Conservation (phyloP, 176 grass and related monocot species). For the Carex parvula region DNA sequence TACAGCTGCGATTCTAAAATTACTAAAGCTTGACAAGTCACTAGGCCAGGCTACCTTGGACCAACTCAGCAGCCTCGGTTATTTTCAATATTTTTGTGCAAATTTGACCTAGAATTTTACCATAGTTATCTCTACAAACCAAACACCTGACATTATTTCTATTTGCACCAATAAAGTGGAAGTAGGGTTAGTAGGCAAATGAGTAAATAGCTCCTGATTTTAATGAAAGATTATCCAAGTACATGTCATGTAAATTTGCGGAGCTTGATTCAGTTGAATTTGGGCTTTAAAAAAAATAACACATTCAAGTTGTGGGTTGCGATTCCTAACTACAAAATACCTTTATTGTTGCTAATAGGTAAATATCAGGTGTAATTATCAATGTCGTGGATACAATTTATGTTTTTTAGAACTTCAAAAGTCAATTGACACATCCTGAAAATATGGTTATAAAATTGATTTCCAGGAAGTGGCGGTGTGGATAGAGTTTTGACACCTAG, state of each 20-base stretch:
- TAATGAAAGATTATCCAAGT: not conserved
- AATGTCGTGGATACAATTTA: not conserved
- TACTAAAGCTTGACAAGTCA: constrained; percentile 92
- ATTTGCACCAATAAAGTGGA: not conserved
- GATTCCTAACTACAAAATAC: not conserved
- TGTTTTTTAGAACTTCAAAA: not conserved
- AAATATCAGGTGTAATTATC: not conserved
- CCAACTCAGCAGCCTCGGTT: constrained; percentile 80
- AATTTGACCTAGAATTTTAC: constrained; percentile 1
- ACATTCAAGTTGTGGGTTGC: not conserved
- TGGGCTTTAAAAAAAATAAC: not conserved
- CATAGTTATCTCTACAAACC: not conserved
- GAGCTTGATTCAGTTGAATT: not conserved
- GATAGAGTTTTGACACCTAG: constrained; percentile 65
- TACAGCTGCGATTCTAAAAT: constrained; percentile 77
- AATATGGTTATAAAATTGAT: not conserved
- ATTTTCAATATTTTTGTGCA: not conserved
- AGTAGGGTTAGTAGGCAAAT: not conserved
- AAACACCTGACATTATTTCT: not conserved
- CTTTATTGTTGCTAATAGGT: constrained; percentile 5
- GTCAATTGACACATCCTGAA: not conserved
- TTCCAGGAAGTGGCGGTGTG: constrained; percentile 71
- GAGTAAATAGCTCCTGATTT: not conserved
- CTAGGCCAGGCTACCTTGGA: constrained; percentile 82
- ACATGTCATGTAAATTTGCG: not conserved